These are phyloP conservation scores for Phlyctochytrium arcticum DNA, from an alignment of 192 early-diverging fungal species.

Conservation along the genomic window DNA sequence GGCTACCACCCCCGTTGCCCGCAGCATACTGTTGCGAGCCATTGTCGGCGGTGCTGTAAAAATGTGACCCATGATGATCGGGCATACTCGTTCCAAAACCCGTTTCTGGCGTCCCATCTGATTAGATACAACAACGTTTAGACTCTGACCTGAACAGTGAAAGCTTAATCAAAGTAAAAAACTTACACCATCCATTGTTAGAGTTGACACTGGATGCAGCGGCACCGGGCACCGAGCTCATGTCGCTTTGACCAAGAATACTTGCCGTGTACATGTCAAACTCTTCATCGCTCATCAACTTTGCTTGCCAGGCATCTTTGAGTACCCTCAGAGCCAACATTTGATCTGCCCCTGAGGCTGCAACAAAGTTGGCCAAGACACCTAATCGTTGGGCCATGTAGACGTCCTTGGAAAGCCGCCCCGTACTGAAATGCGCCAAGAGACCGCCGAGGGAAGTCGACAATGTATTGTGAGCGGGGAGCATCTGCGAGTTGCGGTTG, in stretches of 20 bases:
- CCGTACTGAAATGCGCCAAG: not conserved
- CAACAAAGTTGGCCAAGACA: not conserved
- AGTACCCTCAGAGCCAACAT: constrained; percentile 5
- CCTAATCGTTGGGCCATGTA: not conserved
- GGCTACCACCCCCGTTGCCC: too few relatives aligned
- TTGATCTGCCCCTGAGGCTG: not conserved
- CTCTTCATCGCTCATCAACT: constrained; percentile 1
- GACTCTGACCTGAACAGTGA: too few relatives aligned
- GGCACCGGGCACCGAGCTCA: not conserved
- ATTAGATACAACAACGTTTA: not conserved
- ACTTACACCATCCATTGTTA: not conserved
- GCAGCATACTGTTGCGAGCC: too few relatives aligned
- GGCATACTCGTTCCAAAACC: too few relatives aligned
- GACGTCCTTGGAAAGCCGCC: constrained; percentile 1
- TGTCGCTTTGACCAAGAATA: not conserved
- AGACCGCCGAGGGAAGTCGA: not conserved
- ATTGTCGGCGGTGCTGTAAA: too few relatives aligned
- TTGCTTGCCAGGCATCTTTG: constrained; percentile 17
- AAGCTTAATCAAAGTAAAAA: not conserved
- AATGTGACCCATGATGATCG: too few relatives aligned
- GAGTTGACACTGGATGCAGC: too few relatives aligned
- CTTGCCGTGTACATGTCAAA: constrained; percentile 5
- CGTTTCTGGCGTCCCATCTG: not conserved
- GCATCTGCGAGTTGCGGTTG: too few relatives aligned
- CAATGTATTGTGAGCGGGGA: too few relatives aligned